These are phyloP conservation scores for Colletotrichum sp. DNA, from an alignment of 2,329 filamentous ascomycete genomes.

Conservation along the genomic window DNA sequence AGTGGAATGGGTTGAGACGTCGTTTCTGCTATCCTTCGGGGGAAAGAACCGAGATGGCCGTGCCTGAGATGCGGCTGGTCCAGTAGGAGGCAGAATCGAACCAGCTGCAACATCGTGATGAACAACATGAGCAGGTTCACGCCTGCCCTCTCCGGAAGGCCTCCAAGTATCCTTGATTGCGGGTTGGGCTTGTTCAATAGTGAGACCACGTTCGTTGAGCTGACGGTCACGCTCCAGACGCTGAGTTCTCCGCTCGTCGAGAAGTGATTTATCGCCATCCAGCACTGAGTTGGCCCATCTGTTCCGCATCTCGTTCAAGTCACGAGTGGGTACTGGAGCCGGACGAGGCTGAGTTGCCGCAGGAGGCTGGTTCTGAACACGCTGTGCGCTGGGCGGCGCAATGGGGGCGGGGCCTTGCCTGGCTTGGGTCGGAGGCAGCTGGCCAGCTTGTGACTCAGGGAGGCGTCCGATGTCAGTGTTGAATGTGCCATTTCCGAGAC, in stretches of 20 bases:
- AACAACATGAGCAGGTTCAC: slow-evolving; percentile 34
- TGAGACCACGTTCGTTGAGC: slow-evolving; percentile 48
- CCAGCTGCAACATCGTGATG: slow-evolving; percentile 24
- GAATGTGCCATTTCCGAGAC: slow-evolving; percentile 81
- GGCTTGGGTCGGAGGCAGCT: slow-evolving; percentile 30
- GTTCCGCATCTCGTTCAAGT: slow-evolving; percentile 26
- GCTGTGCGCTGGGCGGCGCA: slow-evolving; percentile 36
- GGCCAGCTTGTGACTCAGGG: slow-evolving; percentile 41
- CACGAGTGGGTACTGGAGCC: neutral
- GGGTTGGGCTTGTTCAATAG: slow-evolving; percentile 49
- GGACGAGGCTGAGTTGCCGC: neutral
- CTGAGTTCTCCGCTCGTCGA: slow-evolving; percentile 42
- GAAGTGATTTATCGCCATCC: slow-evolving; percentile 52
- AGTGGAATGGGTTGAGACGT: slow-evolving; percentile 34
- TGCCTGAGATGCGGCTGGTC: slow-evolving; percentile 43
- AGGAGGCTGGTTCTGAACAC: slow-evolving; percentile 18
- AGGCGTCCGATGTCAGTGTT: slow-evolving; percentile 62
- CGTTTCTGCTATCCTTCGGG: slow-evolving; percentile 51
- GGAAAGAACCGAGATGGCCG: slow-evolving; percentile 69
- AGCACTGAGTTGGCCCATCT: slow-evolving; percentile 49
- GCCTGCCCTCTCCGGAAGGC: slow-evolving; percentile 42
- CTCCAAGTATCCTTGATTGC: slow-evolving; percentile 62
- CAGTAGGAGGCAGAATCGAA: slow-evolving; percentile 31
- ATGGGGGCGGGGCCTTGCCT: slow-evolving; percentile 51
- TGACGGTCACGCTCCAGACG: slow-evolving; percentile 48